phyloP scores from a whole-genome alignment of 1,284 basidiomycete genomes.

The Inonotus obliquus region DNA sequence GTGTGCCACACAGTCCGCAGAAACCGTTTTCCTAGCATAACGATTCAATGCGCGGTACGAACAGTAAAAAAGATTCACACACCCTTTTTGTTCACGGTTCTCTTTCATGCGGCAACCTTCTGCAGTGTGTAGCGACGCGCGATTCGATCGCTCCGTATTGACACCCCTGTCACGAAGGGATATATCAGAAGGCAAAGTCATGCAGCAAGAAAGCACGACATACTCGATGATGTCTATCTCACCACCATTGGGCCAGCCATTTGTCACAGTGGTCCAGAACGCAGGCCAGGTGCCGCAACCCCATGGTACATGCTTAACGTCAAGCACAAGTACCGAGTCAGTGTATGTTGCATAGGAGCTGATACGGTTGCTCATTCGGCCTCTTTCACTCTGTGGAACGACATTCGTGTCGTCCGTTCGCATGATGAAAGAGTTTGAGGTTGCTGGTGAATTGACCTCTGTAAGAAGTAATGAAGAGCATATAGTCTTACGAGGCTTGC shows the following conservation, averaged over 20 bases:
- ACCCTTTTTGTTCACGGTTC: conserved; percentile 23
- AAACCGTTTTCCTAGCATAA: conserved; percentile 2
- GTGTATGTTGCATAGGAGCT: conserved; percentile 20
- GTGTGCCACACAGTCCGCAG: conserved; percentile 32
- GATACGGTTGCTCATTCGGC: conserved; percentile 25
- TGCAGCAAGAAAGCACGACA: neutral
- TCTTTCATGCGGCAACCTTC: conserved; percentile 25
- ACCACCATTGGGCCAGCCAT: conserved; percentile 24
- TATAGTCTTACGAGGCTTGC: neutral
- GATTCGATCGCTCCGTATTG: conserved; percentile 22
- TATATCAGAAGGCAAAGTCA: neutral
- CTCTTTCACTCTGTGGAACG: conserved; percentile 16
- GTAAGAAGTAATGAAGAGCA: neutral
- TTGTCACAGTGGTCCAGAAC: conserved; percentile 34
- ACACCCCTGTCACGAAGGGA: conserved; percentile 9
- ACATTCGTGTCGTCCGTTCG: conserved; percentile 22
- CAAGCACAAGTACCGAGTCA: conserved; percentile 26
- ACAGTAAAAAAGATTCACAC: conserved; percentile 14
- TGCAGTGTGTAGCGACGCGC: conserved; percentile 30
- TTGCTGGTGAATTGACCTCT: neutral
- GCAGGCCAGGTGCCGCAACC: conserved; percentile 34
- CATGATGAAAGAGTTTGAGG: conserved; percentile 21
- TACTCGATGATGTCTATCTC: conserved; percentile 24
- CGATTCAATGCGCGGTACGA: neutral
- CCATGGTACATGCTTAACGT: conserved; percentile 26